Percentiles rank a stretch among this genome's conserved stretches.
Conservation (phyloP, 805 yeast genomes). For the Phaffomyces opuntiae region DNA sequence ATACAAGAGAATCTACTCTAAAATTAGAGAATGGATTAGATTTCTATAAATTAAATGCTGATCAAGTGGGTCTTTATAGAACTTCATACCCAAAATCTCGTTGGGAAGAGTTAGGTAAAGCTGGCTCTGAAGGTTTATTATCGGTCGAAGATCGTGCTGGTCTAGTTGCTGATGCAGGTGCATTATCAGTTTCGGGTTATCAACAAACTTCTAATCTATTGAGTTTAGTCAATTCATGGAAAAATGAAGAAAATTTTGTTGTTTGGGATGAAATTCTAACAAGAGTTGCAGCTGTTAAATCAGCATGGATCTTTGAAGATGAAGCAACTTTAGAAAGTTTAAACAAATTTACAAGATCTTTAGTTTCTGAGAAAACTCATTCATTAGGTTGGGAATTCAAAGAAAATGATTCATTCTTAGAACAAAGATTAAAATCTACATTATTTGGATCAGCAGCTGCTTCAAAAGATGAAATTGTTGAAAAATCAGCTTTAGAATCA, state of each 20-base stretch:
- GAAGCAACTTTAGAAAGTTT: conserved; percentile 40
- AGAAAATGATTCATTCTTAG: conserved; percentile 47
- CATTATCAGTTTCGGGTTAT: conserved; percentile 65
- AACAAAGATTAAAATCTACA: conserved; percentile 59
- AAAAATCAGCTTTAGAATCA: conserved; percentile 37
- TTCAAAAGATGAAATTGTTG: conserved; percentile 42
- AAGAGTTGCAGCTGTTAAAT: conserved; percentile 40
- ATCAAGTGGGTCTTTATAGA: conserved; percentile 70
- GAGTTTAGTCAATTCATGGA: conserved; percentile 54
- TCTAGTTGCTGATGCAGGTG: conserved; percentile 71
- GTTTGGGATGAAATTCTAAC: conserved; percentile 60
- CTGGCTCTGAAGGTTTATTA: conserved; percentile 48
- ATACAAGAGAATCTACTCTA: conserved; percentile 40
- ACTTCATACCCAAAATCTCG: conserved; percentile 64
- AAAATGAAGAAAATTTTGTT: conserved; percentile 50
- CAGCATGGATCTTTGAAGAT: conserved; percentile 51
- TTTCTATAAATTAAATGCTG: conserved; percentile 66
- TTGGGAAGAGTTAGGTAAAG: conserved; percentile 60
- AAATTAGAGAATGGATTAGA: conserved; percentile 35
- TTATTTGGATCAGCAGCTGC: conserved; percentile 55
- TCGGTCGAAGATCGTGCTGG: conserved; percentile 76
- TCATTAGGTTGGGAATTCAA: conserved; percentile 61
- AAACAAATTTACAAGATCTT: conserved; percentile 43
- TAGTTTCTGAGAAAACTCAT: conserved; percentile 47
- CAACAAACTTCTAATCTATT: conserved; percentile 56